Conservation (phyloP, 2,329 filamentous ascomycete species). For the Domatiomyces globalis region DNA sequence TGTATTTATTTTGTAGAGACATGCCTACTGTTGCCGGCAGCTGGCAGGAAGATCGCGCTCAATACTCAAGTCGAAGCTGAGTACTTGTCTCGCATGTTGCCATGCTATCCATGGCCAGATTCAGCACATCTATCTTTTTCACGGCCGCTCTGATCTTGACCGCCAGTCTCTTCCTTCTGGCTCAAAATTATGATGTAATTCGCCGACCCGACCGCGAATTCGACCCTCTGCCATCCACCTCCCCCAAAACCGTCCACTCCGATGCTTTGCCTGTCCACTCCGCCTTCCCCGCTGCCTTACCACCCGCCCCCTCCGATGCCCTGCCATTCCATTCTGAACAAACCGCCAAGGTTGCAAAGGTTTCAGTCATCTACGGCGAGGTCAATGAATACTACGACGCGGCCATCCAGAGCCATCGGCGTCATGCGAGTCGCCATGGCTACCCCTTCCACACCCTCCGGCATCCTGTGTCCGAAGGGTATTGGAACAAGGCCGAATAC, state of each 20-base stretch:
- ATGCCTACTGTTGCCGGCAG: not conserved
- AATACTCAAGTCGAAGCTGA: not conserved
- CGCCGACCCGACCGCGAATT: not conserved
- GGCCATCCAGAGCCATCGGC: conserved; percentile 24
- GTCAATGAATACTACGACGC: conserved; percentile 24
- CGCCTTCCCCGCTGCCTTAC: no score
- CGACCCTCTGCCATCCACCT: no score
- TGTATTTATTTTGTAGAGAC: not conserved
- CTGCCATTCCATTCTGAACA: not conserved
- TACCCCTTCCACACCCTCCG: conserved; percentile 26
- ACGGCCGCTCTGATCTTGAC: not conserved
- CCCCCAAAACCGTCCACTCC: no score
- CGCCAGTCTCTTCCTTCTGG: not conserved
- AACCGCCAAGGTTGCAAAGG: conserved; percentile 11
- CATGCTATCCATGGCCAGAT: not conserved
- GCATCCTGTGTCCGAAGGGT: conserved; percentile 22
- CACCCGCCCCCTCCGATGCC: no score
- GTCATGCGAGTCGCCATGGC: conserved; percentile 23
- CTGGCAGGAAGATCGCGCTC: not conserved
- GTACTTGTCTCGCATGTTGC: no score
- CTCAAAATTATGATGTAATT: not conserved
- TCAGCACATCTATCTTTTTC: not conserved
- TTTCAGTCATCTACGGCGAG: conserved; percentile 25
- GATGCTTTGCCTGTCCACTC: no score
- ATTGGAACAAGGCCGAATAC: conserved; percentile 25